These are phyloP conservation scores for Solanum hybrid DNA, from an alignment of 305 asterid genomes.

Conservation along the genomic window DNA sequence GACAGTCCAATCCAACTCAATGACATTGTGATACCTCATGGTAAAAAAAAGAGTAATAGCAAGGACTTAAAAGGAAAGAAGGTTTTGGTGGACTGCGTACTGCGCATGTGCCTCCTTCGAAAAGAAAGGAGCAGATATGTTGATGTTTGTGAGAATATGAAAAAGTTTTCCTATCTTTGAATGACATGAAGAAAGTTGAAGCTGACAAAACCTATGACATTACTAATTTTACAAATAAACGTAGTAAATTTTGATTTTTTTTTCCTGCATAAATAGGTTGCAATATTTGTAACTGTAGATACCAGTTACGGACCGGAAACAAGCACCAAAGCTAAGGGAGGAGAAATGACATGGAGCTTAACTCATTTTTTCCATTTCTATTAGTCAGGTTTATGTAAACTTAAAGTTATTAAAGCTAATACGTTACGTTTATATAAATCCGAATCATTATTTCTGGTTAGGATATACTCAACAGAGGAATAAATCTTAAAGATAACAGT, in stretches of 20 bases:
- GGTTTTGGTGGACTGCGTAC: conserved; percentile 13
- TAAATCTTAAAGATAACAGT: not conserved
- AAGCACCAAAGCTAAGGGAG: conserved; percentile 18
- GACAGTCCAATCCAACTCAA: conserved; percentile 7
- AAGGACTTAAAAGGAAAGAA: conserved; percentile 19
- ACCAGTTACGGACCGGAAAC: conserved; percentile 17
- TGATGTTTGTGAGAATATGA: conserved; percentile 6
- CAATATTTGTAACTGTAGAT: conserved; percentile 8
- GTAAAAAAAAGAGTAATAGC: not conserved
- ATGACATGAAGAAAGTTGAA: not conserved
- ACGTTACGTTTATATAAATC: not conserved
- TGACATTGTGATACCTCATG: conserved; percentile 9
- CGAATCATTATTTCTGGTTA: not conserved
- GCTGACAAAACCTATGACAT: conserved; percentile 4
- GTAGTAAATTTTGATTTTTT: not conserved
- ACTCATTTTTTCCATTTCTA: not conserved
- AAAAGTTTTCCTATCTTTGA: conserved; percentile 4
- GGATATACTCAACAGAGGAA: not conserved
- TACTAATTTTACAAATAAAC: not conserved
- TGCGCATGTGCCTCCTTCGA: not conserved
- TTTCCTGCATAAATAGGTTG: not conserved
- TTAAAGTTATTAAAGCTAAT: not conserved
- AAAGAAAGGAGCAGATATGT: conserved; percentile 16
- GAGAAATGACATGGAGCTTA: not conserved
- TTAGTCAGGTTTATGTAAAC: not conserved